Evolutionary conservation across 2,329 filamentous ascomycete genomes (phyloP), one percentile per base, ranked within the genome.

Genomic region (Epichloe festucae): DNA sequence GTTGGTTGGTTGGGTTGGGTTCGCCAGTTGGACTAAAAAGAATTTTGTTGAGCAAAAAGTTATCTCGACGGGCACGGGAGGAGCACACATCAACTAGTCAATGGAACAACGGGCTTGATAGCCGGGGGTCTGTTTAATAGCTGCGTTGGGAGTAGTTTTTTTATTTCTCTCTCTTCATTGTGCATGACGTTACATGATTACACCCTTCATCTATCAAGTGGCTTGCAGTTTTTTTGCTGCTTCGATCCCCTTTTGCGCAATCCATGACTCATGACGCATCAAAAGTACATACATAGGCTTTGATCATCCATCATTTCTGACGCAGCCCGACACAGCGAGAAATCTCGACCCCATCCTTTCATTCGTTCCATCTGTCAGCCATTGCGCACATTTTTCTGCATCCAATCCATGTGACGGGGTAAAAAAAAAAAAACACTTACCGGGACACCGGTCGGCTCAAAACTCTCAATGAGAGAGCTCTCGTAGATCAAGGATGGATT

Each of bases 401-500:
- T 21, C 27, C 19, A 35, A 15, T 47, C 35, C 8, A 39, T 31
- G 19, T 39, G 35, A 40, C 5, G 27, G 3, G 19, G 19, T 3
- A 19, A 19, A 31, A 8, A 31, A 27, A 27, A 31, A 31, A 8
- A 19, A 31, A 14, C n/a, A 66, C 79, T 71, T 68, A 84, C 81
- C 36, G 79, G 79, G 31, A 77, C 75, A 4, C 82, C 83, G 7
- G 80, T 82, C 0, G 84, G 82, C 64, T 86, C 83, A 64, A 77
- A 85, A 60, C 82, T 84, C 54, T 84, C 68, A 21, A 80, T 63
- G 50, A 86, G 64, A 54, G 73, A 69, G 62, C 81, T 87, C 61
- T 84, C 72, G 60, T 89, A 88, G 12, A 82, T 67, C 56, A 88
- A 61, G 54, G 77, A 74, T 2, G 84, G 82, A 59, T 86, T 82